A percentile compares a stretch with the other conserved stretches of the same genome.
phyloP scores from a whole-genome alignment of 2,329 filamentous ascomycete species.

The Neonectria neomacrospora region DNA sequence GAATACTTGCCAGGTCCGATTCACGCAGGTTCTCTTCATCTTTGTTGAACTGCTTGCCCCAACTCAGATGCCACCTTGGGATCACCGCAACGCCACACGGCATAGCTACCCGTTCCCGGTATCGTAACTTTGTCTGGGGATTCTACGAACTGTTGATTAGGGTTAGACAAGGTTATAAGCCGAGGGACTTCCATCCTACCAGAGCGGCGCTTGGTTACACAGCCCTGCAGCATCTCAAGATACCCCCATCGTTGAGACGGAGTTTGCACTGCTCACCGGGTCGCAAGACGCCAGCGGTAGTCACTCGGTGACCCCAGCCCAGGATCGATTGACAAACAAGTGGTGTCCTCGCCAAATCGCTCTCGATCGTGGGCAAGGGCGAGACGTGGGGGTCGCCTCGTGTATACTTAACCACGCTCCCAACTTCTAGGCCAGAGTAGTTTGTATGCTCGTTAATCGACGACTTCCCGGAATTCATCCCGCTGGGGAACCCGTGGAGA shows the following conservation, averaged over 20 bases:
- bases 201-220: constrained; percentile 38
- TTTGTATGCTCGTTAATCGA: constrained; percentile 42
- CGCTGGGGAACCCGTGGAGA: constrained; percentile 34
- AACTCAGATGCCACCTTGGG: constrained; percentile 27
- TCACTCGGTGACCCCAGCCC: constrained; percentile 29
- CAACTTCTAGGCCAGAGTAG: constrained; percentile 35
- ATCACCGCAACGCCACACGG: constrained; percentile 27
- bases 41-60: constrained; percentile 11
- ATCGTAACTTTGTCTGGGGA: constrained; percentile 30
- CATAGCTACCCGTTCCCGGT: constrained; percentile 26
- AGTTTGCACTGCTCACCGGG: constrained; percentile 31
- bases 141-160: constrained; percentile 30
- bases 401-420: constrained; percentile 34
- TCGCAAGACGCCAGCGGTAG: constrained; percentile 29
- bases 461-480: constrained; percentile 33
- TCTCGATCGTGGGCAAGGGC: constrained; percentile 25
- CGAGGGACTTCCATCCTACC: constrained; percentile 35
- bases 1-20: constrained; percentile 2
- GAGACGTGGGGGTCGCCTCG: constrained; percentile 27
- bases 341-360: constrained; percentile 29
- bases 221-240: constrained; percentile 34
- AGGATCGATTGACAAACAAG: constrained; percentile 38
- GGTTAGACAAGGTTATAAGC: constrained; percentile 37
- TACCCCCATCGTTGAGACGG: constrained; percentile 30
- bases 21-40: constrained; percentile 7